These are phyloP conservation scores for Pichia sp. DNA, from an alignment of 1,139 yeast species.

Conservation along the genomic window DNA sequence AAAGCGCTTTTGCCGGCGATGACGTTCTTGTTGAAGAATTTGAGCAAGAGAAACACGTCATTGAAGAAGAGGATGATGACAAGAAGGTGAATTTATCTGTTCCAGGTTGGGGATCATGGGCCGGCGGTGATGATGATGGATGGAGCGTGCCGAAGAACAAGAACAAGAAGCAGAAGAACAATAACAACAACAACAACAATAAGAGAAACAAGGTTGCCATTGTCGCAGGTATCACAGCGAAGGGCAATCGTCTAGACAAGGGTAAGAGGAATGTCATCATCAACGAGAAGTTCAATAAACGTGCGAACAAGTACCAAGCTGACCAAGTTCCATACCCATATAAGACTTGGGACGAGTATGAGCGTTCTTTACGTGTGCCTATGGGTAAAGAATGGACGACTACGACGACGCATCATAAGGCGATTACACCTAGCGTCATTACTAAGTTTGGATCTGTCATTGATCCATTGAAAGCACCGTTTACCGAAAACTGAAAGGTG, in stretches of 20 bases:
- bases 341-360: slow-evolving; percentile 91
- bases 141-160: slow-evolving; percentile 32
- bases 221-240: slow-evolving; percentile 64
- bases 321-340: slow-evolving; percentile 88
- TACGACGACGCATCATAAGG: slow-evolving; percentile 75
- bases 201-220: slow-evolving; percentile 61
- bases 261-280: slow-evolving; percentile 74
- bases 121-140: slow-evolving; percentile 42
- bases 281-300: slow-evolving; percentile 81
- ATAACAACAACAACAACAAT: slow-evolving; percentile 35
- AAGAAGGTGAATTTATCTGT: slow-evolving; percentile 75
- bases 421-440: slow-evolving; percentile 83
- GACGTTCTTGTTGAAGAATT: slow-evolving; percentile 69
- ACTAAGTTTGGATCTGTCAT: slow-evolving; percentile 86
- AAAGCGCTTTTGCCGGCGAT: slow-evolving; percentile 96
- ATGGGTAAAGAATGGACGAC: slow-evolving; percentile 96
- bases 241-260: slow-evolving; percentile 71
- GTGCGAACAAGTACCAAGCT: slow-evolving; percentile 77
- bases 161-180: slow-evolving; percentile 32
- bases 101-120: slow-evolving; percentile 97
- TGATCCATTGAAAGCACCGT: slow-evolving; percentile 79
- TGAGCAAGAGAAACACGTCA: slow-evolving; percentile 60
- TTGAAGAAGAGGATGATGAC: slow-evolving; percentile 77
- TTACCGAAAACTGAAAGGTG: slow-evolving; percentile 34
- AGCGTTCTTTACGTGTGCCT: slow-evolving; percentile 91